These are phyloP conservation scores for Botrytis squamosa DNA, from an alignment of 2,329 filamentous ascomycete genomes.

Conservation along the genomic window DNA sequence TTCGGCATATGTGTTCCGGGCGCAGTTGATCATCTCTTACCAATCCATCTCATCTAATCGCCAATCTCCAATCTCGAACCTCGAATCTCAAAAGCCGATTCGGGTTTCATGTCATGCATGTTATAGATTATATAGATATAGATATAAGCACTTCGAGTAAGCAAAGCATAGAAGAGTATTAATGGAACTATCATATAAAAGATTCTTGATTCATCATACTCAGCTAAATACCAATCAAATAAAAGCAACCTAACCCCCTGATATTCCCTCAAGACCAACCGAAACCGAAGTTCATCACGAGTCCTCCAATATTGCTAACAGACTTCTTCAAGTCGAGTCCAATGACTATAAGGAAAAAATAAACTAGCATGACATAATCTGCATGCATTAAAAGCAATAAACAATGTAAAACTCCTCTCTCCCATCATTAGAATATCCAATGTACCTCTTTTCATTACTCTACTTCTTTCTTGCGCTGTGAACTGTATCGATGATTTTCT, in stretches of 20 bases:
- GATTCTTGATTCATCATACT: background rate
- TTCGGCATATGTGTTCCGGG: background rate
- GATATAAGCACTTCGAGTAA: background rate
- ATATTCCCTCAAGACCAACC: constrained; percentile 1
- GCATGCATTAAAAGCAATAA: background rate
- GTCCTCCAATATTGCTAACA: background rate
- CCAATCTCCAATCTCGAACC: background rate
- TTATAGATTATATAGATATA: background rate
- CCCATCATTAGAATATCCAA: background rate
- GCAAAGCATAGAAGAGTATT: background rate
- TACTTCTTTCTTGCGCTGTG: constrained; percentile 36
- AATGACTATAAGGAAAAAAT: background rate
- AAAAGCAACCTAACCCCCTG: background rate
- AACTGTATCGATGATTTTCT: constrained; percentile 82
- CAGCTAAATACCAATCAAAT: background rate
- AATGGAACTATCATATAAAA: background rate
- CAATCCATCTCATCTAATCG: background rate
- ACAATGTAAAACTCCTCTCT: background rate
- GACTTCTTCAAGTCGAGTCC: background rate
- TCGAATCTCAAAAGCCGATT: background rate
- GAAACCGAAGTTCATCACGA: background rate
- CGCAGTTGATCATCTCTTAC: background rate
- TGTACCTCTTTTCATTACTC: background rate
- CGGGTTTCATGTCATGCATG: background rate
- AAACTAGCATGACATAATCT: background rate